Evolutionary conservation across 2,329 filamentous ascomycete species (phyloP).

Genomic region (Aspergillus ochraceus): DNA sequence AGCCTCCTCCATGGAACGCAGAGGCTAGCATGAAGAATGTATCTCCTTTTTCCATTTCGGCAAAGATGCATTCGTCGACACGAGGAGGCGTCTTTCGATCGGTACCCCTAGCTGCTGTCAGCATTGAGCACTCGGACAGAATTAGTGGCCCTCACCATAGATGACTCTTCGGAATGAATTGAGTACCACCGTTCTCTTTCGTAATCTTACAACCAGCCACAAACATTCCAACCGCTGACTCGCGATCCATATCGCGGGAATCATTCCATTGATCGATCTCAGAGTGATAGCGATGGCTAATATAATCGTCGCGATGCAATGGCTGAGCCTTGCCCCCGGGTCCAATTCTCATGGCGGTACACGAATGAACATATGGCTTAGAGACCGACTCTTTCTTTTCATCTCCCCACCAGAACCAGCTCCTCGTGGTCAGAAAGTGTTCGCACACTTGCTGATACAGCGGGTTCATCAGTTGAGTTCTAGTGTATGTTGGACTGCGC

Average conservation of each 20-base stretch:
- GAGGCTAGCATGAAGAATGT: constrained; percentile 39
- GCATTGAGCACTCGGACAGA: not conserved
- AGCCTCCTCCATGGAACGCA: constrained; percentile 36
- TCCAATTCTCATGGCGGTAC: constrained; percentile 20
- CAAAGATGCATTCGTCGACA: constrained; percentile 22
- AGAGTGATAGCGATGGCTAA: constrained; percentile 6
- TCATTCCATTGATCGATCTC: constrained; percentile 7
- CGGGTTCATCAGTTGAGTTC: constrained; percentile 24
- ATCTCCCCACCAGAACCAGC: constrained; percentile 30
- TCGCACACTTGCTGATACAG: constrained; percentile 27
- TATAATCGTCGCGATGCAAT: constrained; percentile 22
- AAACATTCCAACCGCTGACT: constrained; percentile 23
- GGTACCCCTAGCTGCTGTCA: not conserved
- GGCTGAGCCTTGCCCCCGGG: constrained; percentile 24
- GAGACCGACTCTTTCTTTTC: constrained; percentile 26
- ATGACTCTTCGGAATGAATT: constrained; percentile 31
- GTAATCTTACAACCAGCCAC: constrained; percentile 26
- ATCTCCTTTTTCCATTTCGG: constrained; percentile 36
- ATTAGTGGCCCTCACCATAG: constrained; percentile 15
- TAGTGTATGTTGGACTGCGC: not conserved
- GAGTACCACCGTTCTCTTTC: constrained; percentile 31
- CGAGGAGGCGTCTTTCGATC: constrained; percentile 6
- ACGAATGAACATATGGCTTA: constrained; percentile 22
- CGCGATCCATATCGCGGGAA: constrained; percentile 15
- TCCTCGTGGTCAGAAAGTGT: constrained; percentile 27